These are phyloP conservation scores for Gentiana straminea DNA, from an alignment of 257 asterid genomes.

Conservation along the genomic window DNA sequence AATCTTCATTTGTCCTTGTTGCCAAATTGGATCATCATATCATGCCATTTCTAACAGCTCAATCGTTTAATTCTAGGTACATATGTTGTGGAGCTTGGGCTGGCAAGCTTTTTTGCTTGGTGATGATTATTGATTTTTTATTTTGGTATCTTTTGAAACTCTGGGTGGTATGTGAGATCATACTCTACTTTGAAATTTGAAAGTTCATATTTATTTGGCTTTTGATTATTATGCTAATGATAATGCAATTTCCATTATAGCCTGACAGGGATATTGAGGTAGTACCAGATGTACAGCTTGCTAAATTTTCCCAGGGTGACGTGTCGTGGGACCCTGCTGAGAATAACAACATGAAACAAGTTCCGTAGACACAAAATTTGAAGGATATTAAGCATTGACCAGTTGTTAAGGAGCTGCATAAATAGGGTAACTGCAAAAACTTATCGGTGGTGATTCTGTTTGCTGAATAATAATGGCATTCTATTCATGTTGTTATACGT, in stretches of 20 bases:
- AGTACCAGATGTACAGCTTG: conserved; percentile 48
- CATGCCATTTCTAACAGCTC: not conserved
- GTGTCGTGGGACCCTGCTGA: conserved; percentile 12
- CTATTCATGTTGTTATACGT: too few species aligned
- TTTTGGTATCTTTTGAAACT: conserved; percentile 65
- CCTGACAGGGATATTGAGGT: conserved; percentile 71
- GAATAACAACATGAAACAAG: too few species aligned
- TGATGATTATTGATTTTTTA: conserved; percentile 69
- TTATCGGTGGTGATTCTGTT: too few species aligned
- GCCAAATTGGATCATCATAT: too few species aligned
- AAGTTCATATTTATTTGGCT: not conserved
- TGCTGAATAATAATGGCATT: too few species aligned
- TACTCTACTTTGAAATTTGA: not conserved
- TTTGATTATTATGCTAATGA: not conserved
- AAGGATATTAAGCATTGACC: too few species aligned
- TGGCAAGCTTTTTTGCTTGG: conserved; percentile 84
- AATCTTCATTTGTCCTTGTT: too few species aligned
- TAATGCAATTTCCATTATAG: conserved; percentile 24
- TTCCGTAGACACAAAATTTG: too few species aligned
- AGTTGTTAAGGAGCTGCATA: too few species aligned
- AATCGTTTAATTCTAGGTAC: conserved; percentile 33
- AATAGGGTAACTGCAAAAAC: too few species aligned
- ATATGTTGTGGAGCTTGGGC: conserved; percentile 94
- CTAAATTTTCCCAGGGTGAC: conserved; percentile 20
- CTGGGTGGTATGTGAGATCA: conserved; percentile 50